These are phyloP conservation scores for Colletotrichum aenigma DNA, from an alignment of 2,329 filamentous ascomycete species.

Conservation along the genomic window DNA sequence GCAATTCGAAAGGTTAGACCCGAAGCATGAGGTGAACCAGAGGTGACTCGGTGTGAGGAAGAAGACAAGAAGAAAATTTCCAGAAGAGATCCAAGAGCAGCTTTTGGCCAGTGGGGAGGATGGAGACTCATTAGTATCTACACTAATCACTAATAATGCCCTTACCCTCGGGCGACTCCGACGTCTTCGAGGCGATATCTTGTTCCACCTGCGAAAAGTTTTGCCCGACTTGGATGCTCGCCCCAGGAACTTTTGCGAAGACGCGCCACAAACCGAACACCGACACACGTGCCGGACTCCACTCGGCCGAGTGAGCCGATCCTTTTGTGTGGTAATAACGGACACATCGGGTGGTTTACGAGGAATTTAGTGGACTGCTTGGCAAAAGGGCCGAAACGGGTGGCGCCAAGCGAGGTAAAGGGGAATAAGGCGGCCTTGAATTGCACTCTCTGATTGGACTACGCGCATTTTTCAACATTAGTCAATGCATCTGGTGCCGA, in stretches of 20 bases:
- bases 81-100: background rate
- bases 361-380: background rate
- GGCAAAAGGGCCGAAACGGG: slow-evolving; percentile 20
- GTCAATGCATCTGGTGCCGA: slow-evolving; percentile 9
- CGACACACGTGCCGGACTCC: background rate
- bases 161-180: slow-evolving; percentile 14
- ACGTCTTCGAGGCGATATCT: background rate
- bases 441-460: background rate
- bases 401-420: slow-evolving; percentile 15
- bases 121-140: slow-evolving; percentile 4
- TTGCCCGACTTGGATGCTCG: background rate
- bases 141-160: background rate
- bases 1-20: background rate
- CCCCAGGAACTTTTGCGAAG: slow-evolving; percentile 15
- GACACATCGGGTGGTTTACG: slow-evolving; percentile 1
- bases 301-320: slow-evolving; percentile 16
- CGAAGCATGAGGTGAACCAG: background rate
- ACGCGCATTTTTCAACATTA: background rate
- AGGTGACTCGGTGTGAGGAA: background rate
- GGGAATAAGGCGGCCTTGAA: slow-evolving; percentile 14
- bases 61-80: slow-evolving; percentile 1
- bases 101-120: background rate
- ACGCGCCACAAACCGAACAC: slow-evolving; percentile 1
- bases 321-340: background rate
- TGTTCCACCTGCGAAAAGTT: background rate